Base-by-base conservation (phyloP, 345 rosid species). In the Dovyalis caffra region DNA sequence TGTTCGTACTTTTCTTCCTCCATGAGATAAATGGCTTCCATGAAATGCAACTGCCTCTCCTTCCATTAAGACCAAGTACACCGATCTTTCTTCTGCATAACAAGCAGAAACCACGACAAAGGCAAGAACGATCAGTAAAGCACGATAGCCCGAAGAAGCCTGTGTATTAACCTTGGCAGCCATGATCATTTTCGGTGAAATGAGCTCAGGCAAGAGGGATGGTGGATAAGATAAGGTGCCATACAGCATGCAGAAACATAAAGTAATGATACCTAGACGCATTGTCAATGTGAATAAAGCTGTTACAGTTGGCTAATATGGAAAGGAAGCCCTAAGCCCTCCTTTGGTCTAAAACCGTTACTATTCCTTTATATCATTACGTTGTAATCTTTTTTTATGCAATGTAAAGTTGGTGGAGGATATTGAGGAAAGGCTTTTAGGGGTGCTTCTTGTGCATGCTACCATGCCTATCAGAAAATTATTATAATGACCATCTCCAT, bases 31-130 rank as follows among this genome's bases (percentile, higher is more conserved):
- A 29, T 76, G 11, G 47, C 37, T 47, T 32, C 71, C 81, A 25
- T 73, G 80, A 63, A 89, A 89, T 15, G 90, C 93, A 67, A 86
- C 74, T 0, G 92, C 82, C 38, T 85, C 85, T 73, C 87, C 93
- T 82, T 91, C 93, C 86, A 91, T 77, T 80, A 91, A 72, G 80
- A 90, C 87, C 20, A 92, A 83, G 74, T 83, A 90, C 60, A 91
- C 68, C 3, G 77, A 75, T 77, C 77, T 66, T 23, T 84, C 81
- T 77, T 87, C 79, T 43, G 87, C 91, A 8, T 72, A 72, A 71
- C 80, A 72, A 80, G 58, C 61, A 63, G 67, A 64, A 60, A 68
- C 12, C 33, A 80, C 67, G 16, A 71, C 71, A 28, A 77, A 80
- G n/a, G 78, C 4, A n/a, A 88, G 74, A 62, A 87, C 35, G 34